Conservation (phyloP, 106 monocot genomes). For the Dioscorea zingiberensis region DNA sequence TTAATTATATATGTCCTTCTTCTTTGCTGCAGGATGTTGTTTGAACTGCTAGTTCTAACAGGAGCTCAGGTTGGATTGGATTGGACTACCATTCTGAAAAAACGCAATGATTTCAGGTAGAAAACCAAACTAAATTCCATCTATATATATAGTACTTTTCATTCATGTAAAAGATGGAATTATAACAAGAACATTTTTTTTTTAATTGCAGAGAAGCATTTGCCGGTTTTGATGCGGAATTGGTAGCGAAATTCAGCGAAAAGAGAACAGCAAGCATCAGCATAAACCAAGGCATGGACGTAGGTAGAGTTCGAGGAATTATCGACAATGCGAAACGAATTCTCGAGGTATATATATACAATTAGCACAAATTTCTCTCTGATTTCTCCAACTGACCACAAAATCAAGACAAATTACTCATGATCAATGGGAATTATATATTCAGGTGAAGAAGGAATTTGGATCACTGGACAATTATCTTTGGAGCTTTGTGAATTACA, state of each 20-base stretch:
- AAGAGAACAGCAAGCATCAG: conserved; percentile 40
- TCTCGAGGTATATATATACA: conserved; percentile 35
- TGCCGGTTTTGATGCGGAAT: conserved; percentile 53
- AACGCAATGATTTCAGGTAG: conserved; percentile 21
- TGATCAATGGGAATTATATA: too few species aligned
- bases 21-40: conserved; percentile 11
- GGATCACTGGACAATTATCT: conserved; percentile 64
- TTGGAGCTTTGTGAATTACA: conserved; percentile 80
- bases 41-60: conserved; percentile 16
- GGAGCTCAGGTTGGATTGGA: conserved; percentile 20
- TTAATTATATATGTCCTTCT: not conserved
- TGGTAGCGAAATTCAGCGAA: conserved; percentile 47
- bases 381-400: not conserved
- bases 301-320: conserved; percentile 41
- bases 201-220: conserved; percentile 42
- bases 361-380: not conserved
- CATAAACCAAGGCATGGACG: conserved; percentile 40
- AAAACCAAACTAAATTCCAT: not conserved
- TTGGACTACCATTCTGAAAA: conserved; percentile 13
- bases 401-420: not conserved
- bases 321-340: conserved; percentile 60
- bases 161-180: not conserved
- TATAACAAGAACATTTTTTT: not conserved
- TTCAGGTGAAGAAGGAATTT: conserved; percentile 53
- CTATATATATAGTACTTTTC: not conserved